Conservation (phyloP, 441 rosid genomes). For the Rhodomyrtus psidioides region DNA sequence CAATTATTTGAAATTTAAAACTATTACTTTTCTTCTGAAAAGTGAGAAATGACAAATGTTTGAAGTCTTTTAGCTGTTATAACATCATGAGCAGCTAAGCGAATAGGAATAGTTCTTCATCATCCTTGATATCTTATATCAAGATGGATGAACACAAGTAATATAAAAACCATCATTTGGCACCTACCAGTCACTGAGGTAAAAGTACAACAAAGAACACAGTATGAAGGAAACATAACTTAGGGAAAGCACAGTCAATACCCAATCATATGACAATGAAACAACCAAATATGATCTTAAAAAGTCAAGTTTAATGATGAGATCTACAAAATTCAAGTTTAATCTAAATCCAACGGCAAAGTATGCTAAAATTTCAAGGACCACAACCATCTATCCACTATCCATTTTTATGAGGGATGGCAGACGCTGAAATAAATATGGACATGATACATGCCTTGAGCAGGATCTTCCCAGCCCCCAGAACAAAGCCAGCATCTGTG, state of each 20-base stretch:
- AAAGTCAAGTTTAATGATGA: not conserved
- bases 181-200: not conserved
- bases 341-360: not conserved
- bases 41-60: not conserved
- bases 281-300: not conserved
- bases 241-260: not conserved
- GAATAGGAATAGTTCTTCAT: not conserved
- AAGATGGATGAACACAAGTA: not conserved
- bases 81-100: not conserved
- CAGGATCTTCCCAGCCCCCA: conserved; percentile 87
- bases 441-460: conserved; percentile 55
- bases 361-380: not conserved
- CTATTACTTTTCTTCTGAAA: not conserved
- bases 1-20: not conserved
- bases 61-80: not conserved
- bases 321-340: not conserved
- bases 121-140: not conserved
- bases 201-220: not conserved
- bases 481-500: conserved; percentile 94
- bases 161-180: not conserved
- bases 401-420: not conserved
- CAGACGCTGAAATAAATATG: not conserved
- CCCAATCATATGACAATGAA: not conserved
- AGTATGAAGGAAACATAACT: not conserved
- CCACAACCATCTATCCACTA: not conserved